Conservation (phyloP, 768 basidiomycete genomes). For the Amanita brunnescens region DNA sequence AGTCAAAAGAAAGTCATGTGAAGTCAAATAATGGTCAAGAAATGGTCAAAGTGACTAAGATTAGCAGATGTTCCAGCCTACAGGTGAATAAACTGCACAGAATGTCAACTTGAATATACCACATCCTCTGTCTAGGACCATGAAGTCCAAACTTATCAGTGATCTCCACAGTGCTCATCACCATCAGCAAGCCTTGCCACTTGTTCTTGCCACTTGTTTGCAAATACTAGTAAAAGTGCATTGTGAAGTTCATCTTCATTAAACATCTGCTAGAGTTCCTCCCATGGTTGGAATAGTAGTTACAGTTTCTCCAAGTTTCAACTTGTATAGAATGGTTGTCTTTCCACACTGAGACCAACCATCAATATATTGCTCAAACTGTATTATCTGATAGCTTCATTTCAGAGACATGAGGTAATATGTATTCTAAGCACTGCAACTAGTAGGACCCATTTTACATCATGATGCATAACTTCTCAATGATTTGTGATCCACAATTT, state of each 20-base stretch:
- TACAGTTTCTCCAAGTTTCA: constrained; percentile 99
- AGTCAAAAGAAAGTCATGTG: not conserved
- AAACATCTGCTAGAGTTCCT: constrained; percentile 98
- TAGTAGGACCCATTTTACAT: too few relatives aligned
- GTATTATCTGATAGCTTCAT: too few relatives aligned
- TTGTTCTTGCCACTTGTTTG: too few relatives aligned
- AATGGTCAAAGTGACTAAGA: not conserved
- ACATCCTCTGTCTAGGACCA: constrained; percentile 91
- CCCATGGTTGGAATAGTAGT: constrained; percentile 99
- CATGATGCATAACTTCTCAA: too few relatives aligned
- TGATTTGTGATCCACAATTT: too few relatives aligned
- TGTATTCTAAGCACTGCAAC: too few relatives aligned
- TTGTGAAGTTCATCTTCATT: constrained; percentile 99
- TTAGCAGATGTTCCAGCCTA: too few relatives aligned
- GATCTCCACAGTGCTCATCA: constrained; percentile 98
- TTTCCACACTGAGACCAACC: constrained; percentile 99
- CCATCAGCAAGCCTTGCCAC: constrained; percentile 99
- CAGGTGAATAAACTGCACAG: too few relatives aligned
- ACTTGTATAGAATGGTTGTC: constrained; percentile 97
- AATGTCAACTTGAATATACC: constrained; percentile 85
- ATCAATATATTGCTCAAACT: too few relatives aligned
- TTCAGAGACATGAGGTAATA: too few relatives aligned
- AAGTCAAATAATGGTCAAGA: not conserved
- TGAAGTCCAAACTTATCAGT: constrained; percentile 99
- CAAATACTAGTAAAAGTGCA: constrained; percentile 96